Evolutionary conservation across 176 grass and related monocot genomes (phyloP), one percentile per base, ranked within the genome.

Genomic region (Bonia amplexicaulis): DNA sequence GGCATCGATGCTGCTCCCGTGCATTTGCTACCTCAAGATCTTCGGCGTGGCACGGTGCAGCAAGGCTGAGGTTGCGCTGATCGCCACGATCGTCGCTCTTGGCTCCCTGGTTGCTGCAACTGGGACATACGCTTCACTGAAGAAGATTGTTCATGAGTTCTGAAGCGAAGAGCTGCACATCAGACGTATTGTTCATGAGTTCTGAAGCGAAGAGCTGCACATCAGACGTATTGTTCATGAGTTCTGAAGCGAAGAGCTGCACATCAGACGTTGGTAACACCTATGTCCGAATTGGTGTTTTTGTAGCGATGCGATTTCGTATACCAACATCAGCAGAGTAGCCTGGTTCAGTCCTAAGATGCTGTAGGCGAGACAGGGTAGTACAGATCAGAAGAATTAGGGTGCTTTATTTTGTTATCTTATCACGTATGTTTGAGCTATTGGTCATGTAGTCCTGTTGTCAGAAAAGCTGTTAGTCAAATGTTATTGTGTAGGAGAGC

Each of bases 21-120:
- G 95, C 62, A 6, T 92, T 33, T 94, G 93, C 69, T 97, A 97
- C 87, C 75, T 97, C 61, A 92, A 89, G 78, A 97, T 97, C 71
- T 79, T 89, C 19, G 88, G 90, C 5, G 26, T 45, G 2, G 5
- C 84, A 11, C 87, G 70, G 20, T 80, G 90, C 53, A 51, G 71
- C 53, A 85, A 47, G 80, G 66, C 67, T 0, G 95, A 97, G 80
- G 75, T 83, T 40, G 74, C 44, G 69, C 67, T 90, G 9, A 86
- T 97, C 69, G 55, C 16, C 7, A 58, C 44, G 19, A 92, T 97
- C 19, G 23, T 94, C 20, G 45, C 77, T 23, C 85, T 94, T 9
- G 95, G 92, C 9, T 86, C 73, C 33, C 65, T 94, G 22, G 86
- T 92, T 0, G 92, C 92, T 0, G 77, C 52, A 4, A 64, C 48